Evolutionary conservation across 352 stramenopile genomes (phyloP), one percentile per base, ranked within the genome.

Genomic region (Aphanomyces astaci): DNA sequence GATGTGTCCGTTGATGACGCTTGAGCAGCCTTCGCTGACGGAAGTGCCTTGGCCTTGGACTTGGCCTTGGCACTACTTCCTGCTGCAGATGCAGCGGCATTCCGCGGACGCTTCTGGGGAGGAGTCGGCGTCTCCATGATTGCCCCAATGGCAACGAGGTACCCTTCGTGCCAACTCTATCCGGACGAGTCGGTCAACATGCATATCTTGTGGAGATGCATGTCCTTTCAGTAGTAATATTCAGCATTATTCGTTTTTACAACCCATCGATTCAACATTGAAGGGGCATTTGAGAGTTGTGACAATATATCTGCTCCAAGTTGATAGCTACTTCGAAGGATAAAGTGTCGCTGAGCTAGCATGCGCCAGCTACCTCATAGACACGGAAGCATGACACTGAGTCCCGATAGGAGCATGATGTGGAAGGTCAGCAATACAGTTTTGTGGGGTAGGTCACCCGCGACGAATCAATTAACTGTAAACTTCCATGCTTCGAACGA

Each of bases 121-220:
- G 62, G 62, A 51, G 62, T 51, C 25, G 62, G 62, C 22, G 62
- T 68, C n/a, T 68, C 62, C 62, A 68, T n/a, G n/a, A n/a, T 68
- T 36, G 62, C 62, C 39, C 28, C 48, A 62, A 62, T 68, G 4
- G 22, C 45, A 55, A 55, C 28, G 48, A 28, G 22, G 22, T 49
- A 55, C 22, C 48, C 48, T 55, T 10, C 40, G 40, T n/a, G 22
- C 22, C 48, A 25, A 55, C n/a, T 43, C 48, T 55, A 55, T 55
- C 48, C 48, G 48, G 48, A 55, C 27, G 10, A 55, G 10, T n/a
- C n/a, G 48, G 48, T 31, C n/a, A 30, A 39, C 5, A 39, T 59
- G 30, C 25, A 32, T 59, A 59, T 32, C n/a, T 39, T 36, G 51
- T 36, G 11, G 30, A 36, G 1, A 59, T 59, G n/a, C 13, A 59